Evolutionary conservation across 202 grass and related monocot species (phyloP), one percentile per base, ranked within the genome.

Genomic region (Schoenoplectus triqueter): DNA sequence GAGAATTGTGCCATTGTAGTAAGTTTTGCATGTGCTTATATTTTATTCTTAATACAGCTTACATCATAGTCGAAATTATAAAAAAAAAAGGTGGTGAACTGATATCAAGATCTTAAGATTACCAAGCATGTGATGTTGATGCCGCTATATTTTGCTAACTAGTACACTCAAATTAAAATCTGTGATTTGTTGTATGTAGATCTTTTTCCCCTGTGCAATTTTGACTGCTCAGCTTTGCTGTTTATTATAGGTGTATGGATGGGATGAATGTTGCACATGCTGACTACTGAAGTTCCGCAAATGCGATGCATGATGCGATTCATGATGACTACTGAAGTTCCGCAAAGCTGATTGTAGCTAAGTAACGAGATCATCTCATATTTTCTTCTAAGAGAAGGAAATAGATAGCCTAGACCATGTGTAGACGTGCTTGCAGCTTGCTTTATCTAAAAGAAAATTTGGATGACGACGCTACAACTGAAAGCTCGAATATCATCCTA

Each of bases 211-310:
- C 10, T 67, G 65, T 42, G 65, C 31, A 40, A 67, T 67, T 41
- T 67, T 40, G 31, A 41, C 31, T 42, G 2, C 10, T 67, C 8
- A 14, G 22, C 22, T 42, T 41, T 42, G 31, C 31, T 67, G 31
- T 41, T 66, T 67, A 10, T 67, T 67, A 67, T 67, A 39, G 65
- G 31, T 67, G 31, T 67, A 31, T 67, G 31, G 21, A 42, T 67
- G 65, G 4, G 31, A 42, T 14, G 21, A 67, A 41, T 31, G 14
- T 15, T 2, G 15, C 5, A 63, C 60, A 67, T 67, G 9, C 22
- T 41, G 56, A 31, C 31, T 31, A 31, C 31, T 31, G 56, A 14
- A 14, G 56, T 59, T 15, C 56, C 13, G 15, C 14, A 31, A 14
- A 14, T 59, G 14, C 14, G 3, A 59, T 59, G 2, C 14, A 15